These are phyloP conservation scores for Aureobasidium sp. DNA, from an alignment of 2,329 filamentous ascomycete species.

Conservation along the genomic window DNA sequence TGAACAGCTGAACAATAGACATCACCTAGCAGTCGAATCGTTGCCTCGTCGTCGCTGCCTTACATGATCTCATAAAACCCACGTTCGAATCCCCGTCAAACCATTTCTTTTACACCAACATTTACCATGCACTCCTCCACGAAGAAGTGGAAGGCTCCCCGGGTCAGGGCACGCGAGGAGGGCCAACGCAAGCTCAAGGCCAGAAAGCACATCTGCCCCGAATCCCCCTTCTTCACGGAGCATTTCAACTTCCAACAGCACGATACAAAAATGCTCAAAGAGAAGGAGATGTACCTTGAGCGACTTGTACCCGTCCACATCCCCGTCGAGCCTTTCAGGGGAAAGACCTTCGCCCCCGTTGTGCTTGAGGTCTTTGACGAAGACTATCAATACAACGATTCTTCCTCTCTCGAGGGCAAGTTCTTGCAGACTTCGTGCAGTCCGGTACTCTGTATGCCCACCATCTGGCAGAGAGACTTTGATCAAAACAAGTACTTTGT, in stretches of 20 bases:
- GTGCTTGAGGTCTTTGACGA: neutral
- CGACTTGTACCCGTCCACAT: neutral
- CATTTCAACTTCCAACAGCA: slow-evolving; percentile 24
- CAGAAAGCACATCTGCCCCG: slow-evolving; percentile 22
- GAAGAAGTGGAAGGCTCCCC: slow-evolving; percentile 20
- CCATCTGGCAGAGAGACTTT: slow-evolving; percentile 33
- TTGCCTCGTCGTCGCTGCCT: neutral
- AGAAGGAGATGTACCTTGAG: slow-evolving; percentile 17
- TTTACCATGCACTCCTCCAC: slow-evolving; percentile 14
- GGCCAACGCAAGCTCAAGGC: slow-evolving; percentile 19
- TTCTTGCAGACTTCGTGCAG: slow-evolving; percentile 16
- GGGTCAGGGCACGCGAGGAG: slow-evolving; percentile 17
- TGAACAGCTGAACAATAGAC: neutral
- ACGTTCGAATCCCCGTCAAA: neutral
- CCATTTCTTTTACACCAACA: slow-evolving; percentile 3
- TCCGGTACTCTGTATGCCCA: slow-evolving; percentile 32
- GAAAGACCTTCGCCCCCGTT: slow-evolving; percentile 16
- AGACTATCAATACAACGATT: neutral
- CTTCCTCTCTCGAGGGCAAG: neutral
- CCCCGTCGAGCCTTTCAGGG: slow-evolving; percentile 17
- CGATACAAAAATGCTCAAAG: slow-evolving; percentile 18
- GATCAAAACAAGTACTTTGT: slow-evolving; percentile 20
- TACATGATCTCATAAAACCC: neutral
- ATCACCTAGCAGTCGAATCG: neutral
- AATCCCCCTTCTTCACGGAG: slow-evolving; percentile 23